A percentile compares a stretch with the other conserved stretches of the same genome.
phyloP scores from a whole-genome alignment of 331 rosid genomes.

The Quercus phellos region DNA sequence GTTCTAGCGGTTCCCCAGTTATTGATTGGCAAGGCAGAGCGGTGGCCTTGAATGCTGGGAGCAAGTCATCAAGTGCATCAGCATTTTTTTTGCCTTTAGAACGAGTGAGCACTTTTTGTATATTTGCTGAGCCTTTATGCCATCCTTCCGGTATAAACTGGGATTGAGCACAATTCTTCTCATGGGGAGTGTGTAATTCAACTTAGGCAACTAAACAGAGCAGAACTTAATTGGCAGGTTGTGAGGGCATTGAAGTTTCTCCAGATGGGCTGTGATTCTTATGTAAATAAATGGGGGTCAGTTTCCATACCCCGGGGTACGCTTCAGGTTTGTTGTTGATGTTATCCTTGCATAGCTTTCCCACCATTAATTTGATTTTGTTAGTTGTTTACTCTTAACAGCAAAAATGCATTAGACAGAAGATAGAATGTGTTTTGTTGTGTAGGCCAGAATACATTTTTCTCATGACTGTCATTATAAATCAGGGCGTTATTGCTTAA shows the following conservation, averaged over 20 bases:
- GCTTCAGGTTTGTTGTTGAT: constrained; percentile 80
- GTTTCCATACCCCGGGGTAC: constrained; percentile 93
- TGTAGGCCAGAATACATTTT: background rate
- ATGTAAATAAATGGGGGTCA: constrained; percentile 67
- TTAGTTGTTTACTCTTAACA: background rate
- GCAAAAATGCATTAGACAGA: background rate
- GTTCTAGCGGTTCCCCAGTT: constrained; percentile 97
- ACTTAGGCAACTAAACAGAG: constrained; percentile 6
- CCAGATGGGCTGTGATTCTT: constrained; percentile 58
- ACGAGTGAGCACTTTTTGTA: constrained; percentile 56
- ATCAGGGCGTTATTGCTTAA: background rate
- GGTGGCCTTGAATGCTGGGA: constrained; percentile 94
- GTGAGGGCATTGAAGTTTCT: constrained; percentile 84
- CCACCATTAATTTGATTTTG: background rate
- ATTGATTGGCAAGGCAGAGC: constrained; percentile 94
- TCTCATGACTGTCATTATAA: background rate
- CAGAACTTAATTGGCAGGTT: constrained; percentile 52
- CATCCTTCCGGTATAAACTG: constrained; percentile 15
- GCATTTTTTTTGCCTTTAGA: constrained; percentile 89
- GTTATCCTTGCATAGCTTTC: constrained; percentile 17
- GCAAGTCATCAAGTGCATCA: constrained; percentile 94
- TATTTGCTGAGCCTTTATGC: constrained; percentile 21
- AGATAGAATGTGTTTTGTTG: constrained; percentile 1
- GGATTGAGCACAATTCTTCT: constrained; percentile 22
- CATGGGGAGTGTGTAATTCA: constrained; percentile 20